A percentile compares a stretch with the other conserved stretches of the same genome.
phyloP scores from a whole-genome alignment of 2,329 filamentous ascomycete genomes.

The Pestalotiopsis sp. region DNA sequence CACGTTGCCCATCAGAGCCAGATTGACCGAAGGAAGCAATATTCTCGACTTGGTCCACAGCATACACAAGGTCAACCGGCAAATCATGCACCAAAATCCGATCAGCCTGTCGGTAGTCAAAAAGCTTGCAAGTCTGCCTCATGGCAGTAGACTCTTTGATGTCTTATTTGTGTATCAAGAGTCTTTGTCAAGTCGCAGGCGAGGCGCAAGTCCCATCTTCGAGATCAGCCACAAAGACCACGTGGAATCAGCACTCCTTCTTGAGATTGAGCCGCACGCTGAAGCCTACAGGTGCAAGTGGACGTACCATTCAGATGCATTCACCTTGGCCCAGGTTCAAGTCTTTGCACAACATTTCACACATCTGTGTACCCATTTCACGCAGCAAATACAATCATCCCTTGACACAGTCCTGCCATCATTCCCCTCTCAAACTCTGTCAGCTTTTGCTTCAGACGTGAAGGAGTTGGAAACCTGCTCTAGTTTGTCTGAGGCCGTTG shows the following conservation, averaged over 20 bases:
- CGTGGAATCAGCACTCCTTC: constrained; percentile 73
- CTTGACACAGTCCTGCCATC: constrained; percentile 25
- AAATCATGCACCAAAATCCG: constrained; percentile 64
- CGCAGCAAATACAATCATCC: constrained; percentile 26
- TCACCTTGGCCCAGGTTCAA: constrained; percentile 58
- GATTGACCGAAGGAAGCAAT: constrained; percentile 53
- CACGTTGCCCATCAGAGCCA: constrained; percentile 72
- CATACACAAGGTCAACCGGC: constrained; percentile 68
- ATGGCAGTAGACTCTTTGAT: constrained; percentile 69
- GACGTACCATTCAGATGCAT: constrained; percentile 48
- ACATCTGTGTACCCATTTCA: constrained; percentile 40
- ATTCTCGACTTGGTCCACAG: constrained; percentile 63
- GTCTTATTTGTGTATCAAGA: constrained; percentile 85
- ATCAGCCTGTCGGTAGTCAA: constrained; percentile 73
- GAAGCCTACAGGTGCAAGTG: constrained; percentile 44
- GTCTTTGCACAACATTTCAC: constrained; percentile 66
- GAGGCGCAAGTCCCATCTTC: constrained; percentile 39
- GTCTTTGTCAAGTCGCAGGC: constrained; percentile 49
- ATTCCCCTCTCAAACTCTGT: constrained; percentile 41
- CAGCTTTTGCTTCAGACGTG: constrained; percentile 49
- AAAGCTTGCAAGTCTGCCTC: constrained; percentile 55
- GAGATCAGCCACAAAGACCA: constrained; percentile 68
- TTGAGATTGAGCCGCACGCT: constrained; percentile 72
- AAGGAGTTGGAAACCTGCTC: constrained; percentile 34
- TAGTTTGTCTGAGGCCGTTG: constrained; percentile 56